These are phyloP conservation scores for Paraconiothyrium brasiliense DNA, from an alignment of 2,329 filamentous ascomycete genomes.

Conservation along the genomic window DNA sequence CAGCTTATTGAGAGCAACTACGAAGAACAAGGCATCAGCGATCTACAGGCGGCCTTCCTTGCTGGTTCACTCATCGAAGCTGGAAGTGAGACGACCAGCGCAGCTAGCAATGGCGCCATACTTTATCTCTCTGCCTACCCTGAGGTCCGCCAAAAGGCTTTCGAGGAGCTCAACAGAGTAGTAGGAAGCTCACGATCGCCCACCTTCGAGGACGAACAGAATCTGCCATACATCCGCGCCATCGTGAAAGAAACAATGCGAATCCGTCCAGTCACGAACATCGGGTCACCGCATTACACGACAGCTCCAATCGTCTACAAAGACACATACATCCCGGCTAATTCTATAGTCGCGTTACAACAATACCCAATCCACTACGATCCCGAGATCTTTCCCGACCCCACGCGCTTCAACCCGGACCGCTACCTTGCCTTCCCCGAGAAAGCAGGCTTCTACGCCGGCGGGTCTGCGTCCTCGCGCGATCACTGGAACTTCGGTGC, in stretches of 20 bases:
- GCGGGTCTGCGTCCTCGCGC: conserved; percentile 46
- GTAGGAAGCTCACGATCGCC: conserved; percentile 31
- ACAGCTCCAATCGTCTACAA: conserved; percentile 53
- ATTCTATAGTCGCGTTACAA: conserved; percentile 43
- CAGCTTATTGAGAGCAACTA: conserved; percentile 45
- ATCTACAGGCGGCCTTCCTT: conserved; percentile 48
- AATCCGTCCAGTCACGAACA: conserved; percentile 45
- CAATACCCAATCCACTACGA: conserved; percentile 51
- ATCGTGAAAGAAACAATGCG: conserved; percentile 58
- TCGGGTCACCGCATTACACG: conserved; percentile 46
- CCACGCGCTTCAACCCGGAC: conserved; percentile 54
- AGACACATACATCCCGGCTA: conserved; percentile 54
- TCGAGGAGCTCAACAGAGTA: conserved; percentile 33
- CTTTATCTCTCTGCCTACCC: conserved; percentile 42
- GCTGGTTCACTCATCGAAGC: conserved; percentile 52
- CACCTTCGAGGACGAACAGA: conserved; percentile 56
- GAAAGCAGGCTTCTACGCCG: conserved; percentile 45
- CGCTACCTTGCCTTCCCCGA: conserved; percentile 51
- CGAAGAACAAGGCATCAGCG: conserved; percentile 50
- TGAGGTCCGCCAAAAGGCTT: conserved; percentile 27
- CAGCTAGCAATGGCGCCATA: conserved; percentile 45
- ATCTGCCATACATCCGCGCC: conserved; percentile 51
- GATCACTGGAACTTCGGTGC: conserved; percentile 52
- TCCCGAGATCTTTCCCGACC: conserved; percentile 45
- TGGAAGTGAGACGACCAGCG: conserved; percentile 52